phyloP scores from a whole-genome alignment of 2,329 filamentous ascomycete genomes.

The Colletotrichum neosansevieriae region DNA sequence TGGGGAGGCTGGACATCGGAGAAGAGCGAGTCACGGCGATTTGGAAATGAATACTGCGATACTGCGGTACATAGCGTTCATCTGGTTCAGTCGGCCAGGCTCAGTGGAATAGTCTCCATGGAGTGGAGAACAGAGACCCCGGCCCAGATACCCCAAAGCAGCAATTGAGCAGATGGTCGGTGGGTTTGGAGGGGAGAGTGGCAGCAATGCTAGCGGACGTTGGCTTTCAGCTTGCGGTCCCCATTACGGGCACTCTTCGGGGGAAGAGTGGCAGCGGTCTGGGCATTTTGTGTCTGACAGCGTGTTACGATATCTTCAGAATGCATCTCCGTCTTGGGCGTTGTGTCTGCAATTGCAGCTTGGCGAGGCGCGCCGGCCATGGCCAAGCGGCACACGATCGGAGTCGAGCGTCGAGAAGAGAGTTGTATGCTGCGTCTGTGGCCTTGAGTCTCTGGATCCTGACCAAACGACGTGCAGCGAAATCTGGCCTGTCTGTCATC shows the following conservation, averaged over 20 bases:
- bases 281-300: slow-evolving; percentile 1
- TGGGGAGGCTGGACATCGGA: slow-evolving; percentile 34
- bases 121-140: slow-evolving; percentile 22
- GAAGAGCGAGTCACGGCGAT: slow-evolving; percentile 33
- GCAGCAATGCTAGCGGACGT: not conserved
- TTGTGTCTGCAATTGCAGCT: slow-evolving; percentile 11
- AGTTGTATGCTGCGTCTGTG: not conserved
- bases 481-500: slow-evolving; percentile 28
- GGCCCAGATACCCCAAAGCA: slow-evolving; percentile 27
- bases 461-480: slow-evolving; percentile 22
- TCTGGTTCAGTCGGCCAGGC: slow-evolving; percentile 33
- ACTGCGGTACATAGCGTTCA: slow-evolving; percentile 37
- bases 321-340: not conserved
- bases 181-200: slow-evolving; percentile 19
- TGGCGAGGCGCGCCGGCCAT: slow-evolving; percentile 12
- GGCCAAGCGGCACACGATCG: slow-evolving; percentile 7
- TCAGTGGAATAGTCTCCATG: slow-evolving; percentile 17
- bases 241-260: slow-evolving; percentile 2
- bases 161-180: slow-evolving; percentile 37
- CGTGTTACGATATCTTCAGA: not conserved
- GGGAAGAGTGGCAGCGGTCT: slow-evolving; percentile 17
- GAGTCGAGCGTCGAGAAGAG: slow-evolving; percentile 6
- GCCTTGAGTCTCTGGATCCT: slow-evolving; percentile 15
- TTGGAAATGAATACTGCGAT: too few species aligned
- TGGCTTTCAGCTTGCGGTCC: not conserved